A percentile compares a stretch with the other conserved stretches of the same genome.
phyloP scores from a whole-genome alignment of 2,329 filamentous ascomycete species.

The Alternaria rosae region DNA sequence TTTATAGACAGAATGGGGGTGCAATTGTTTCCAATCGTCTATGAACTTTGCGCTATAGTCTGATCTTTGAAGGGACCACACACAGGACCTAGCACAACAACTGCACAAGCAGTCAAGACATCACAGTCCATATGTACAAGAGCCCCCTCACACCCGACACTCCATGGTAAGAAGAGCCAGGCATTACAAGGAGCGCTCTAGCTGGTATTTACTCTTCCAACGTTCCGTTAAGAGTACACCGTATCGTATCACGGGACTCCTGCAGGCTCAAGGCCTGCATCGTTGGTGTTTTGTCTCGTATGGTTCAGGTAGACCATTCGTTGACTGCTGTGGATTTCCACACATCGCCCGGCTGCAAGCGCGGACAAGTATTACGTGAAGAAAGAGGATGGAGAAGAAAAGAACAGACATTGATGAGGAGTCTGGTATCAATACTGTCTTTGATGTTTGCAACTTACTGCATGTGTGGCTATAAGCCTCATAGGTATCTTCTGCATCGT shows the following conservation, averaged over 20 bases:
- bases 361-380: background rate
- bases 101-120: background rate
- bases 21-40: too few species aligned
- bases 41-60: too few species aligned
- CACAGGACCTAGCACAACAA: background rate
- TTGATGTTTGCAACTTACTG: constrained; percentile 8
- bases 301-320: background rate
- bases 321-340: background rate
- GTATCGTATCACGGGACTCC: constrained; percentile 46
- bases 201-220: constrained; percentile 50
- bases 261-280: constrained; percentile 55
- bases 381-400: background rate
- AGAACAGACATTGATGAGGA: background rate
- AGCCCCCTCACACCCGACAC: background rate
- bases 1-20: background rate
- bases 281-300: constrained; percentile 45
- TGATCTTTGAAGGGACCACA: too few species aligned
- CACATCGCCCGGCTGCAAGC: background rate
- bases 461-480: background rate
- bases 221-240: constrained; percentile 56
- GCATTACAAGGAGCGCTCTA: background rate
- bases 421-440: background rate
- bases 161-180: background rate
- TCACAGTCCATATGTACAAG: background rate
- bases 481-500: background rate